Base-by-base conservation (phyloP, 768 basidiomycete genomes). In the Lactarius vividus region DNA sequence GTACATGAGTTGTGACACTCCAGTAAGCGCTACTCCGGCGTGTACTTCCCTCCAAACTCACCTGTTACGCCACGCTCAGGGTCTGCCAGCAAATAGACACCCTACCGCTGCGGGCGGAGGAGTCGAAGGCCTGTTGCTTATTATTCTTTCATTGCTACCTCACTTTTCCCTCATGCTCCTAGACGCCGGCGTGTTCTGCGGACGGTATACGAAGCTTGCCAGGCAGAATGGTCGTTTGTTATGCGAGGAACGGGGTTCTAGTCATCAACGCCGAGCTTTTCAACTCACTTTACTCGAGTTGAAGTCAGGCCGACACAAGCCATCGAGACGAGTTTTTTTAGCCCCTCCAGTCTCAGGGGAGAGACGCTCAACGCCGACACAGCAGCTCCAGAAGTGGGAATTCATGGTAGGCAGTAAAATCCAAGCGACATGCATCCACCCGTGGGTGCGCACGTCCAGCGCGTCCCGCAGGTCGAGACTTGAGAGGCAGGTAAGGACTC, bases 241-340 rank as follows among this genome's bases (percentile, higher is more conserved):
- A 90, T 74, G 85, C 88, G 0, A 92, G 91, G 75, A 86, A 87
- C 66, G 89, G 89, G 10, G 83, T 83, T 42, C 82, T 84, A 3
- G 87, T 90, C 35, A 78, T 87, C 35, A 77, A 78, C 16, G 28
- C 40, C 18, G 63, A 70, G 44, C 20, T 89, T 33, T 89, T 89
- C 9, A 74, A 76, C 13, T 73, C 79, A 0, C 11, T 11, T 4
- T 37, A 37, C 88, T 89, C 54, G 79, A 80, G 23, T 84, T 81
- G 73, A 91, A 88, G 70, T 91, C 91, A 0, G 91, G 92, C 73
- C 92, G 91, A 90, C 84, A 88, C 67, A 81, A 80, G 66, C 69
- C 74, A 52, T 28, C 8, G 53, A 77, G 76, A 7, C 83, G 83
- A 13, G 2, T 6, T 16, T 26, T 26, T 13, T 26, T 15, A 3